Evolutionary conservation across 495 filamentous ascomycete genomes (phyloP), one percentile per base, ranked within the genome.

Genomic region (Trichoderma reesei): DNA sequence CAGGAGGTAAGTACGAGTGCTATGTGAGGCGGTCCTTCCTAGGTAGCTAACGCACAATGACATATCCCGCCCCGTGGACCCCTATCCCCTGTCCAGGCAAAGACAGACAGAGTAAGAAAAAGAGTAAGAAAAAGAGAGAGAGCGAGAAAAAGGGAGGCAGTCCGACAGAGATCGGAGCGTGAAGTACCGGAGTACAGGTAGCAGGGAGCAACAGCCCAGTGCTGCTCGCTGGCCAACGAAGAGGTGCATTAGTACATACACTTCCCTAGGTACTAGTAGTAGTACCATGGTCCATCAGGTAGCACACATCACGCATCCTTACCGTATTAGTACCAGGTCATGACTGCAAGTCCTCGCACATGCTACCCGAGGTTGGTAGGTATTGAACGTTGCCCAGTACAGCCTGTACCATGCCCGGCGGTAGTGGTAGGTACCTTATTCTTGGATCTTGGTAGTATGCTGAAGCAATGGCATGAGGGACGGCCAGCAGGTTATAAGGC

Each of bases 21-120:
- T n/a, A 48, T 26, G 44, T 20, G n/a, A 48, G 38, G 38, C 38
- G 38, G 44, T 48, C 3, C 44, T 18, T 48, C 44, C 44, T 18
- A 48, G 44, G 16, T 48, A 48, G 44, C 44, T 48, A 48, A 48
- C 18, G 44, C 18, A 48, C 44, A 48, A 48, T 48, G 44, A 48
- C 44, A n/a, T 48, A n/a, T 2, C 9, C 16, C 44, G 16, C 4
- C 9, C 16, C 44, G 9, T n/a, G 44, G 44, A 48, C 16, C 9
- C 16, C 41, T 46, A 46, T 18, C 0, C n/a, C 1, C n/a, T 48
- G 44, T 48, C 41, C 41, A 16, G 13, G 13, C 4, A 44, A n/a
- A 10, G n/a, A 44, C 1, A 26, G 26, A 26, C 26, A 26, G 26
- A 26, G 26, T 26, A 26, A 26, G 26, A 26, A n/a, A n/a, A n/a